Percentiles rank a stretch among this genome's conserved stretches.
These are phyloP conservation scores for Ustilago trichophora DNA, from an alignment of 1,284 basidiomycete species.

Conservation along the genomic window DNA sequence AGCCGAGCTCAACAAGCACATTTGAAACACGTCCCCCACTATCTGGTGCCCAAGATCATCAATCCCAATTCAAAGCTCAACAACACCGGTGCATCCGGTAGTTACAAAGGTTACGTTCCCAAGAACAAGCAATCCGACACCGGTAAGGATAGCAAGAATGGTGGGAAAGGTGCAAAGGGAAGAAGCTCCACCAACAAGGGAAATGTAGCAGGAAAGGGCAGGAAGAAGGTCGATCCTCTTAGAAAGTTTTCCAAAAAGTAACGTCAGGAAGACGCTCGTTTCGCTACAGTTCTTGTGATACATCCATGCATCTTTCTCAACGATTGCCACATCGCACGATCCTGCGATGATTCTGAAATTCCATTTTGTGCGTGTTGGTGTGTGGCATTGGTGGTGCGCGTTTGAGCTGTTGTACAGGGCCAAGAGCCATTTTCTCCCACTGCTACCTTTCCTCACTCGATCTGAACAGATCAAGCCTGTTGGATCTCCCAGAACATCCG, in stretches of 20 bases:
- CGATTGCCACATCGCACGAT: no score
- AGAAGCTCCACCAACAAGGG: conserved; percentile 7
- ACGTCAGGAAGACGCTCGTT: no score
- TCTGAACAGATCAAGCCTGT: no score
- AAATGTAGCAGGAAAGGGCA: conserved; percentile 1
- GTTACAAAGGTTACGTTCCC: conserved; percentile 28
- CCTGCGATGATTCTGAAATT: no score
- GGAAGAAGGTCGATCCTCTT: conserved; percentile 54
- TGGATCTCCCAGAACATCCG: conserved; percentile 34
- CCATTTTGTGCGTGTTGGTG: neutral
- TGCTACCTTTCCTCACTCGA: no score
- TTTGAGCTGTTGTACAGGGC: conserved; percentile 1
- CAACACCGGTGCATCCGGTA: neutral
- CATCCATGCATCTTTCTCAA: no score
- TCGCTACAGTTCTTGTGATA: no score
- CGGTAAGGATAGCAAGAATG: neutral
- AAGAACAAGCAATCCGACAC: conserved; percentile 25
- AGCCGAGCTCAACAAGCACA: conserved; percentile 80
- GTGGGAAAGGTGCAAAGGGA: conserved; percentile 2
- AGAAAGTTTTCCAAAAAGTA: conserved; percentile 52
- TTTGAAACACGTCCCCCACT: conserved; percentile 94
- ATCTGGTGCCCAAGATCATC: conserved; percentile 86
- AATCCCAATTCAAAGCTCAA: conserved; percentile 18
- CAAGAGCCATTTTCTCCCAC: no score
- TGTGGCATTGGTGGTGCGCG: neutral